These are phyloP conservation scores for Neurospora crassa DNA, from an alignment of 2,329 filamentous ascomycete genomes.

Conservation along the genomic window DNA sequence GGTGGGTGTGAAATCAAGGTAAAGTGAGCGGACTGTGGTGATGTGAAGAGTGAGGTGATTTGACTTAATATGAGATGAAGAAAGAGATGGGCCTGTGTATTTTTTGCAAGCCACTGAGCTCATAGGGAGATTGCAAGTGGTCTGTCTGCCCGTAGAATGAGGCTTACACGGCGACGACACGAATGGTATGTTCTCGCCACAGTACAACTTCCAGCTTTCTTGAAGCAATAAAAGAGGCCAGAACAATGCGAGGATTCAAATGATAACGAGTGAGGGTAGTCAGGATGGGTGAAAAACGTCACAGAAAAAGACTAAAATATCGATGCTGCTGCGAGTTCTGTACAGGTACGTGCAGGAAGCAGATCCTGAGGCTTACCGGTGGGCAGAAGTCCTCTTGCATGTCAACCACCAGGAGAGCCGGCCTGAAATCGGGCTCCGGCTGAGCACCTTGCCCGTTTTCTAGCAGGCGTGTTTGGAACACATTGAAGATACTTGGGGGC, in stretches of 20 bases:
- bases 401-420: constrained; percentile 65
- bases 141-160: neutral
- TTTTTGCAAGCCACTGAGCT: neutral
- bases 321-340: neutral
- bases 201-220: neutral
- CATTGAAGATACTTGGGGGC: neutral
- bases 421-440: constrained; percentile 27
- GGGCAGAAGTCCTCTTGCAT: constrained; percentile 94
- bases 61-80: neutral
- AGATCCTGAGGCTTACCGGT: constrained; percentile 48
- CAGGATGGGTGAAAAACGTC: neutral
- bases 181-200: neutral
- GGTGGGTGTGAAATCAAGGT: neutral
- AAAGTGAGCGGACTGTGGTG: neutral
- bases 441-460: neutral
- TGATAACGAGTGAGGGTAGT: neutral
- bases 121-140: neutral
- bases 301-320: neutral
- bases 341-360: constrained; percentile 6
- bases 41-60: neutral
- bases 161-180: neutral
- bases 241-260: neutral
- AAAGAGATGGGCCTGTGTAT: neutral
- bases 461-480: neutral
- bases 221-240: neutral